Evolutionary conservation across 192 early-diverging fungal species (phyloP).

Genomic region (Mortierella alpina): DNA sequence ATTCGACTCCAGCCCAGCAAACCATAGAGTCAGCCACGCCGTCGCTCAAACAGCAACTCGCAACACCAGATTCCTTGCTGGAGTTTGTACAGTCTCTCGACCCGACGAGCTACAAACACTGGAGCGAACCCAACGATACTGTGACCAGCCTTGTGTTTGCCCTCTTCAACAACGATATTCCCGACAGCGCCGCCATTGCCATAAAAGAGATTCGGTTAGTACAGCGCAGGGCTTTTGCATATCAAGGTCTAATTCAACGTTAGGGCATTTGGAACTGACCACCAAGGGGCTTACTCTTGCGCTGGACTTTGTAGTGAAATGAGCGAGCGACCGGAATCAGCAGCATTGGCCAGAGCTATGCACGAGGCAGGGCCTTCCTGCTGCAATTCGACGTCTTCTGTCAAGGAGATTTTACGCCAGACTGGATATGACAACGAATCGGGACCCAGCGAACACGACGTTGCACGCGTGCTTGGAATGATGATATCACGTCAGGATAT

Average conservation of each 20-base stretch:
- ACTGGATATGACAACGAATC: slow-evolving; percentile 43
- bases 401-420: slow-evolving; percentile 58
- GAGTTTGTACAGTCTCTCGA: slow-evolving; percentile 49
- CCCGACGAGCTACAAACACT: slow-evolving; percentile 30
- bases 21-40: slow-evolving; percentile 25
- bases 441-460: slow-evolving; percentile 58
- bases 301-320: slow-evolving; percentile 33
- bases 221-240: background rate
- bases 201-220: slow-evolving; percentile 52
- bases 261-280: too few relatives aligned
- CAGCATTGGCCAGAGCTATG: slow-evolving; percentile 57
- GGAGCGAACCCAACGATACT: slow-evolving; percentile 47
- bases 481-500: slow-evolving; percentile 63
- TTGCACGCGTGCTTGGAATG: slow-evolving; percentile 72
- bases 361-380: slow-evolving; percentile 64
- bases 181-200: slow-evolving; percentile 2
- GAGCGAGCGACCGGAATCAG: slow-evolving; percentile 37
- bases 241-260: background rate
- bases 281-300: background rate
- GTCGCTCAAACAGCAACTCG: slow-evolving; percentile 43
- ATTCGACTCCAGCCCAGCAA: slow-evolving; percentile 29
- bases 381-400: slow-evolving; percentile 52
- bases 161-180: slow-evolving; percentile 50
- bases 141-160: slow-evolving; percentile 32
- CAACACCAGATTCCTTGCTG: slow-evolving; percentile 21